phyloP scores from a whole-genome alignment of 768 basidiomycete genomes.

The Kwoniella sp. region DNA sequence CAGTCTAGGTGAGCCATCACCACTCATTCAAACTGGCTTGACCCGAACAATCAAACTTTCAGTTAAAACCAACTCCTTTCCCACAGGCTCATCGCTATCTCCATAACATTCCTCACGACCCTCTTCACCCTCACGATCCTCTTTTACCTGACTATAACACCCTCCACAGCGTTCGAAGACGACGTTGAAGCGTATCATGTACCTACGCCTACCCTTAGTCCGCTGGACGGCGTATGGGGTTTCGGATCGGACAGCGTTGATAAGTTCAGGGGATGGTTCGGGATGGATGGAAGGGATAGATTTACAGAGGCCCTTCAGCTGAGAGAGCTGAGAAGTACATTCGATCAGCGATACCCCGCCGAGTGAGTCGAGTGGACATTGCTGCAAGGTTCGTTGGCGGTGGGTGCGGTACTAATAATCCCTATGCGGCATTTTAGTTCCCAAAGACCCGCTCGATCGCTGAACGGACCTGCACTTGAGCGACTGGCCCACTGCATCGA shows the following conservation, averaged over 20 bases:
- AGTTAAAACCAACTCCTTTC: too few species aligned
- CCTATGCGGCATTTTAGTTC: not conserved
- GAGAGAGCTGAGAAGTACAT: constrained; percentile 1
- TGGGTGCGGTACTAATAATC: not conserved
- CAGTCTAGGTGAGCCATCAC: constrained; percentile 11
- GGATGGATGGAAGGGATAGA: constrained; percentile 12
- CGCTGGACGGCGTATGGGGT: not conserved
- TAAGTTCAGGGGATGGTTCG: not conserved
- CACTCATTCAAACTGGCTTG: not conserved
- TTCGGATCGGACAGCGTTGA: not conserved
- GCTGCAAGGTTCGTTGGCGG: not conserved
- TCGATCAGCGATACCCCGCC: constrained; percentile 8
- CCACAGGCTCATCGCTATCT: constrained; percentile 7
- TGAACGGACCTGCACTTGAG: constrained; percentile 20
- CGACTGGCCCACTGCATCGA: constrained; percentile 25
- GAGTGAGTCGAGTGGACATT: constrained; percentile 9
- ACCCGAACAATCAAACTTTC: too few species aligned
- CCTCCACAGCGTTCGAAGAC: constrained; percentile 7
- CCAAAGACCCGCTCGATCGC: not conserved
- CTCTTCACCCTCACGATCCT: constrained; percentile 15
- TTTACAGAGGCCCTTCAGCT: constrained; percentile 2
- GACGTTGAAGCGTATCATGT: not conserved
- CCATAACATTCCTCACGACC: constrained; percentile 18
- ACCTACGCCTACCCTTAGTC: not conserved
- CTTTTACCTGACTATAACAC: constrained; percentile 16